These are phyloP conservation scores for Plasmodium sp. DNA, from an alignment of 169 alveolate genomes.

Conservation along the genomic window DNA sequence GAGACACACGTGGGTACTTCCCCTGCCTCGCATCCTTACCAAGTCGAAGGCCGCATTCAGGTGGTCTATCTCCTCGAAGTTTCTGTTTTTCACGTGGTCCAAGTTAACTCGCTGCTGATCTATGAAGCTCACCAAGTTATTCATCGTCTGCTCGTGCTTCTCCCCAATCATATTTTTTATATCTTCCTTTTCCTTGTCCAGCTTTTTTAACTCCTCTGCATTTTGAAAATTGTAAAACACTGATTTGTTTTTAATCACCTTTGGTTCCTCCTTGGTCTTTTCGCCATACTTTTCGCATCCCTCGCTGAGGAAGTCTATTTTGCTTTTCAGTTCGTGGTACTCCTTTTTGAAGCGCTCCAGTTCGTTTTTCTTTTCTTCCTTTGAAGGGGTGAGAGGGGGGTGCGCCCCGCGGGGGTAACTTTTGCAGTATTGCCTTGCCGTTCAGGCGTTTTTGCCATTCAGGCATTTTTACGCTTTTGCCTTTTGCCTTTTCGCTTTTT, in stretches of 20 bases:
- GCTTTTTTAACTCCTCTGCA: conserved; percentile 37
- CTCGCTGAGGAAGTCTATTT: conserved; percentile 15
- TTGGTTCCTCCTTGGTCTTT: conserved; percentile 21
- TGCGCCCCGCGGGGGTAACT: neutral
- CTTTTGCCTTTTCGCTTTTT: too few species aligned
- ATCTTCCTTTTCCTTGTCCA: conserved; percentile 49
- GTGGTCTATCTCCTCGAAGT: conserved; percentile 37
- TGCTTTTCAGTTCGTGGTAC: conserved; percentile 47
- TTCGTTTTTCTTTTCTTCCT: conserved; percentile 47
- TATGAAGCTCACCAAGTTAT: conserved; percentile 28
- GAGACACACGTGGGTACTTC: neutral
- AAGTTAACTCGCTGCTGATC: conserved; percentile 23
- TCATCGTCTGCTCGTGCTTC: conserved; percentile 51
- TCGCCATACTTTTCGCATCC: conserved; percentile 56
- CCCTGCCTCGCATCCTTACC: neutral
- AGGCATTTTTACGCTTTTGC: neutral
- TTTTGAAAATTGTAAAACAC: conserved; percentile 67
- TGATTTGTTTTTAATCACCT: conserved; percentile 20
- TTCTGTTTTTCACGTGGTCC: conserved; percentile 34
- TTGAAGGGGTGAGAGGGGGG: neutral
- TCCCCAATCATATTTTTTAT: conserved; percentile 16
- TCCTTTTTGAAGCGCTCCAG: conserved; percentile 39
- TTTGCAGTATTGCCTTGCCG: neutral
- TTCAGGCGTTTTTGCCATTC: neutral
- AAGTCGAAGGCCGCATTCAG: conserved; percentile 23